These are phyloP conservation scores for Leptosphaerulina australis DNA, from an alignment of 2,329 filamentous ascomycete genomes.

Conservation along the genomic window DNA sequence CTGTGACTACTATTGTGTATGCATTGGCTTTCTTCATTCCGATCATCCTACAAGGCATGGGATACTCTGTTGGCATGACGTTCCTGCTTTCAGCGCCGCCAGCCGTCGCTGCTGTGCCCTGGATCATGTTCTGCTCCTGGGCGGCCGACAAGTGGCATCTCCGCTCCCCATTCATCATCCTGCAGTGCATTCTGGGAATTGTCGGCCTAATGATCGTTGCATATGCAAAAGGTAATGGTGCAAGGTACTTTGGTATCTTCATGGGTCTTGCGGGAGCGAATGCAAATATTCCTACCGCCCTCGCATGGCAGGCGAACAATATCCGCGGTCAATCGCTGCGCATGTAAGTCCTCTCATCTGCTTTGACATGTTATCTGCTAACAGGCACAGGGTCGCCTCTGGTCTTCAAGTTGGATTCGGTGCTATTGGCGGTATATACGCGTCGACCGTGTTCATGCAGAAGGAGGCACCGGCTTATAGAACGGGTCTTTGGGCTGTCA, in stretches of 20 bases:
- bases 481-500: conserved; percentile 34
- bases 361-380: neutral
- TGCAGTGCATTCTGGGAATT: conserved; percentile 47
- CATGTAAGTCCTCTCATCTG: conserved; percentile 16
- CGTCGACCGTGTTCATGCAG: conserved; percentile 39
- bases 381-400: conserved; percentile 30
- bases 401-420: conserved; percentile 42
- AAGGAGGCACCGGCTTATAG: conserved; percentile 34
- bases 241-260: conserved; percentile 58
- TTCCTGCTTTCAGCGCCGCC: conserved; percentile 36
- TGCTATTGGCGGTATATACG: conserved; percentile 41
- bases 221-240: conserved; percentile 44
- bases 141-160: conserved; percentile 26
- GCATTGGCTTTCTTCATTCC: conserved; percentile 30
- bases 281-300: conserved; percentile 60
- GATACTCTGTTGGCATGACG: conserved; percentile 26
- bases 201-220: conserved; percentile 57
- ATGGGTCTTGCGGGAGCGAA: conserved; percentile 54
- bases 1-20: conserved; percentile 25
- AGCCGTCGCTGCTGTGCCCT: conserved; percentile 30
- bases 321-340: conserved; percentile 22
- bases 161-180: conserved; percentile 30
- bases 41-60: conserved; percentile 35
- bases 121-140: conserved; percentile 31
- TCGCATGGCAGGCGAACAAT: conserved; percentile 54